Evolutionary conservation across 1,284 basidiomycete genomes (phyloP), one percentile per base, ranked within the genome.

Genomic region (Neotropicomus parvogracilis): DNA sequence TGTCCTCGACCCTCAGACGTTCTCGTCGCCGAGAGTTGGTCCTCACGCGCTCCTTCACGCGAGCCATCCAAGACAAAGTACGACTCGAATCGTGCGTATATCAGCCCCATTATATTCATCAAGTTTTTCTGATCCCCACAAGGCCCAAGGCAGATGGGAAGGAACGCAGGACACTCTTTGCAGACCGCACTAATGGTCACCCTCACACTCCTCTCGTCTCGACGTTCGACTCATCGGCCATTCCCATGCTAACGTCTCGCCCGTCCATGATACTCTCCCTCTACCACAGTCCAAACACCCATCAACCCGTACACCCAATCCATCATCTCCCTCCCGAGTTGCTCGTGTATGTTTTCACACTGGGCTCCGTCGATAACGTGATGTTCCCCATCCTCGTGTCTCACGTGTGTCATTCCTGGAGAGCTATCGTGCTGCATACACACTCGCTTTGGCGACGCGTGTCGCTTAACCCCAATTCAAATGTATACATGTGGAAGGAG

Each of bases 361-460:
- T 81, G 14, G 84, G 78, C n/a, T 70, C 79, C 14, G 66, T 78
- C 49, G 71, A 75, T 42, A 76, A 82, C 57, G 58, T 63, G 46
- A 75, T 76, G 70, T 71, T 84, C 36, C 78, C 83, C 17, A 54
- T 85, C 49, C 65, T 67, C 37, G 69, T 83, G 41, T 84, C 83
- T 13, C 83, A 85, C 55, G 80, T 84, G 50, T 86, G 83, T 61
- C 68, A 72, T 41, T 63, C 68, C 35, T 87, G 83, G 83, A 71
- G 84, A 40, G 62, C 70, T 32, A 69, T 82, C 24, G 74, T 78
- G n/a, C 65, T 83, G 28, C 73, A 71, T 42, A 79, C 80, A 5
- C 81, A 78, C 17, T 58, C 71, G 1, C 67, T 87, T 41, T 87
- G 84, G 84, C 70, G 78, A 49, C 72, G 72, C 52, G 72, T 87